A percentile compares a stretch with the other conserved stretches of the same genome.
phyloP scores from a whole-genome alignment of 2,329 filamentous ascomycete species.

The Myotisia sp. region DNA sequence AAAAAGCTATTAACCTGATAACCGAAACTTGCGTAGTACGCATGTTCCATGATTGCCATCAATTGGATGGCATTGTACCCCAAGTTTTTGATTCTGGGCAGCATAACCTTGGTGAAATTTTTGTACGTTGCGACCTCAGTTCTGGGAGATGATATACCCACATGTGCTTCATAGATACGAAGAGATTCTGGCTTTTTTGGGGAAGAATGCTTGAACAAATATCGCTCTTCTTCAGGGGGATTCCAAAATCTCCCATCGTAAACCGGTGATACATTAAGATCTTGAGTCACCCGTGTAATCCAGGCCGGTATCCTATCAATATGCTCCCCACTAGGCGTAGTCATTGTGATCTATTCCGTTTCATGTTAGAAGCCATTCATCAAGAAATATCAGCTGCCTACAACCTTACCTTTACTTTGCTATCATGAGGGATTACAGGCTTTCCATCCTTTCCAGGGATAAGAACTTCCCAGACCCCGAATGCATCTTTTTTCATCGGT shows the following conservation, averaged over 20 bases:
- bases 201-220: constrained; percentile 68
- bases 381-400: neutral
- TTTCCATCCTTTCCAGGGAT: constrained; percentile 60
- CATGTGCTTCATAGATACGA: constrained; percentile 97
- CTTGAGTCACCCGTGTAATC: constrained; percentile 96
- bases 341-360: constrained; percentile 61
- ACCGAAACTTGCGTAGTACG: constrained; percentile 97
- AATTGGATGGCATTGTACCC: constrained; percentile 97
- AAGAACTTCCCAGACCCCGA: constrained; percentile 73
- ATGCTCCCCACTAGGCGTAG: constrained; percentile 61
- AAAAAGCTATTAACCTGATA: constrained; percentile 99
- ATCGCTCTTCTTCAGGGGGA: constrained; percentile 59
- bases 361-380: neutral
- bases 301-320: constrained; percentile 85
- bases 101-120: constrained; percentile 84
- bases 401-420: constrained; percentile 74
- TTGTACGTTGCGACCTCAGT: constrained; percentile 85
- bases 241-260: constrained; percentile 98
- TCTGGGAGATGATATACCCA: constrained; percentile 90
- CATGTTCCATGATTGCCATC: constrained; percentile 99
- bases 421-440: constrained; percentile 75
- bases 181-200: constrained; percentile 72
- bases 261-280: constrained; percentile 71
- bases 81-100: constrained; percentile 75
- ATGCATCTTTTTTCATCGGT: constrained; percentile 73